Base-by-base conservation (phyloP, 768 basidiomycete species). In the Russula ochroleuca region DNA sequence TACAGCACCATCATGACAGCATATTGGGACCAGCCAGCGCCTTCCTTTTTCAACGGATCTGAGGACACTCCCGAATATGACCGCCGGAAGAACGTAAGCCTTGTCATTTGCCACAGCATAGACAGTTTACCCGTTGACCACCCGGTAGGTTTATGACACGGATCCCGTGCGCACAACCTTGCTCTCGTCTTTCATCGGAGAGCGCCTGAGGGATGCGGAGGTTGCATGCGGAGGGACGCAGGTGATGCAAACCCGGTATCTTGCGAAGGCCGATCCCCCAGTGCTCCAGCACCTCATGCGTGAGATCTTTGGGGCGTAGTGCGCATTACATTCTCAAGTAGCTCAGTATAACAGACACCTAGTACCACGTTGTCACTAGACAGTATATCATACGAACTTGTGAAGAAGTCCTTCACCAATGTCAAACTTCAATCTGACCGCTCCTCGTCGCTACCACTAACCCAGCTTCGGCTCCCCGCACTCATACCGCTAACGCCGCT, bases 41-140 rank as follows among this genome's bases (percentile, higher is more conserved):
- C 73, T 9, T 77, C 80, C 2, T 87, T 83, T 69, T 90, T 82
- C 69, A 79, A 81, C 43, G 81, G 80, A n/a, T 82, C 82, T 11
- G 81, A 88, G 72, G 86, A 81, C 9, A 92, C 89, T 1, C 77
- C 83, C 7, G 93, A 95, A 72, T 87, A 87, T 67, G 75, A 79
- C n/a, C 87, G 93, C 37, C 83, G 91, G 48, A 83, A 85, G 76
- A 75, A 77, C 61, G 93, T 94, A 72, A 40, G 82, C n/a, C 3
- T 68, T 45, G 31, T 38, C 33, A 57, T 57, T 8, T 43, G 53
- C 7, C 5, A 23, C 9, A 13, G 10, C 11, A 19, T 52, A 50
- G 28, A 31, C 33, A 5, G 62, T 15, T 57, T 15, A 35, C 43
- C 31, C 31, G 33, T 37, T 55, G 40, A 47, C 15, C 40, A 48